A percentile compares a stretch with the other conserved stretches of the same genome.
phyloP scores from a whole-genome alignment of 2,329 filamentous ascomycete genomes.

The Ophiostoma ips region DNA sequence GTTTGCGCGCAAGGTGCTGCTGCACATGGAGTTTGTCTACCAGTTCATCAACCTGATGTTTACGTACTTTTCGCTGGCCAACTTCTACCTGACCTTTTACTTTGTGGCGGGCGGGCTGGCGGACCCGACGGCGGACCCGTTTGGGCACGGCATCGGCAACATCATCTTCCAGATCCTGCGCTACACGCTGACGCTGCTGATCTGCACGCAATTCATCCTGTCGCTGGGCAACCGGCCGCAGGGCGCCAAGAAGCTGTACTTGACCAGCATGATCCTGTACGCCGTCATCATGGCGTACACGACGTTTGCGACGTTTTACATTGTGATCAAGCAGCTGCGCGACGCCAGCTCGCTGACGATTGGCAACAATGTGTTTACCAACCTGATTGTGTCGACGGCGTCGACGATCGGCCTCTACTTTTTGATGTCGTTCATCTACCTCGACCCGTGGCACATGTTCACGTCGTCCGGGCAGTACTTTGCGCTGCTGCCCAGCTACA shows the following conservation, averaged over 20 bases:
- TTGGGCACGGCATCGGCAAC: constrained; percentile 71
- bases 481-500: constrained; percentile 78
- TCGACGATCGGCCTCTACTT: constrained; percentile 92
- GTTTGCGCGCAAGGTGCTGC: constrained; percentile 70
- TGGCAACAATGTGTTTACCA: constrained; percentile 85
- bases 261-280: constrained; percentile 81
- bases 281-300: constrained; percentile 92
- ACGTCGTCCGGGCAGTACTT: constrained; percentile 89
- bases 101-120: constrained; percentile 87
- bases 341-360: constrained; percentile 32
- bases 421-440: constrained; percentile 87
- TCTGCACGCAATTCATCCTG: constrained; percentile 89
- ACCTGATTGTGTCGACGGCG: constrained; percentile 77
- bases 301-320: constrained; percentile 75
- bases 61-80: constrained; percentile 95
- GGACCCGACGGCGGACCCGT: constrained; percentile 70
- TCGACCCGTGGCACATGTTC: constrained; percentile 99
- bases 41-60: constrained; percentile 87
- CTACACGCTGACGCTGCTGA: constrained; percentile 75
- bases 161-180: constrained; percentile 78
- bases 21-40: constrained; percentile 92
- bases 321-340: constrained; percentile 69
- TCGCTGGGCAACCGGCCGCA: constrained; percentile 94
- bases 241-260: constrained; percentile 81
- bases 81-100: constrained; percentile 98